Evolutionary conservation across 176 grass and related monocot species (phyloP).

Genomic region (Zoysia pacifica): DNA sequence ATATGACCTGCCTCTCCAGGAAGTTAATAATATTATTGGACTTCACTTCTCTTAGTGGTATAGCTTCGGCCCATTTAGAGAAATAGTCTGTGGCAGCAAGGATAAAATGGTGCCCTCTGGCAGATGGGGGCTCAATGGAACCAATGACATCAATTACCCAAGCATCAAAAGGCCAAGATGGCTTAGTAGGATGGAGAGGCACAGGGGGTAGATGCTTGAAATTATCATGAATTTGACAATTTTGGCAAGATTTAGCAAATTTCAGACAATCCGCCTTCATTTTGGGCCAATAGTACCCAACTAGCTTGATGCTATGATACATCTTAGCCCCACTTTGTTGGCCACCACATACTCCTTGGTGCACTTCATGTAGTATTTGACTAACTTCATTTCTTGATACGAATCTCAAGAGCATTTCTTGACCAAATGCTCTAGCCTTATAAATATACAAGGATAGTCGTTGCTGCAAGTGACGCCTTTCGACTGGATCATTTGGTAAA

Average conservation of each 20-base stretch:
- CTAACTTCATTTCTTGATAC: background rate
- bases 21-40: background rate
- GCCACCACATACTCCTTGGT: background rate
- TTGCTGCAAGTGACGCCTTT: background rate
- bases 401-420: background rate
- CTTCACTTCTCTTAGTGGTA: background rate
- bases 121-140: background rate
- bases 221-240: background rate
- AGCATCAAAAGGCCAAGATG: background rate
- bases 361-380: background rate
- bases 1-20: background rate
- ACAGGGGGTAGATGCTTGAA: background rate
- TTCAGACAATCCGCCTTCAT: background rate
- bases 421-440: background rate
- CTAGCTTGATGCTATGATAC: background rate
- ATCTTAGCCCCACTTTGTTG: background rate
- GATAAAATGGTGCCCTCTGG: background rate
- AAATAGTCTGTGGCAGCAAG: background rate
- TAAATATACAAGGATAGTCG: background rate
- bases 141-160: background rate
- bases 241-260: background rate
- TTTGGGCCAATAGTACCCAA: background rate
- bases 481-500: background rate
- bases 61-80: background rate
- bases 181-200: background rate